Conservation (phyloP, 768 basidiomycete genomes). For the Sarcomyxa edulis region DNA sequence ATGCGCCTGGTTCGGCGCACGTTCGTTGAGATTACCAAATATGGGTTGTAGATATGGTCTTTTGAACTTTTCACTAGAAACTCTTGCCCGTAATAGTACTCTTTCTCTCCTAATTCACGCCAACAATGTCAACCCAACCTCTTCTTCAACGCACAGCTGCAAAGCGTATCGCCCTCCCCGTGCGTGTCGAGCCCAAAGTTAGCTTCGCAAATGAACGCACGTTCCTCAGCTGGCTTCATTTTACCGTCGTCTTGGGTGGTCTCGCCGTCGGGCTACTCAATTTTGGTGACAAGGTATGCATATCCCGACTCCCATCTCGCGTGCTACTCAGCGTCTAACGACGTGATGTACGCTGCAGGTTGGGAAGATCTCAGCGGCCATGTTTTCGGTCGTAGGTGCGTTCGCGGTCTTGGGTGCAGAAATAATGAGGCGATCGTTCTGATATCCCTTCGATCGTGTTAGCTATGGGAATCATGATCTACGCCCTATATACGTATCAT, state of each 20-base stretch:
- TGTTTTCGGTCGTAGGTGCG: conserved; percentile 93
- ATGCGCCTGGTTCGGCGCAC: too few relatives aligned
- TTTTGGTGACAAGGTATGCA: conserved; percentile 90
- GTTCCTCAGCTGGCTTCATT: conserved; percentile 98
- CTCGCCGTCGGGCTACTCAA: conserved; percentile 94
- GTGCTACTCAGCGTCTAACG: conserved; percentile 1
- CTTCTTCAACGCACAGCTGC: conserved; percentile 90
- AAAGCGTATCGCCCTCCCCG: conserved; percentile 95
- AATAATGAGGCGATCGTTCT: neutral
- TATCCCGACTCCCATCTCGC: conserved; percentile 7
- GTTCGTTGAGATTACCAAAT: too few relatives aligned
- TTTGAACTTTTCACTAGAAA: conserved; percentile 7
- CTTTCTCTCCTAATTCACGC: conserved; percentile 9
- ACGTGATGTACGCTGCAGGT: conserved; percentile 42
- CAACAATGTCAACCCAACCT: conserved; percentile 99
- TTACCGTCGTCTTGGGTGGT: conserved; percentile 95
- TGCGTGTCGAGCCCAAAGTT: conserved; percentile 92
- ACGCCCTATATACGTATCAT: conserved; percentile 93
- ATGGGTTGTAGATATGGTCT: too few relatives aligned
- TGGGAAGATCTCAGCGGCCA: conserved; percentile 91
- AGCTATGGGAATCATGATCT: conserved; percentile 98
- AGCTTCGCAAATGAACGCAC: conserved; percentile 94
- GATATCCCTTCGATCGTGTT: conserved; percentile 1
- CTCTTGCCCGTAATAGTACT: conserved; percentile 4
- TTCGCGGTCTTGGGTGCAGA: conserved; percentile 10